Conservation (phyloP, 2,329 filamentous ascomycete species). For the Penicillium sp. region DNA sequence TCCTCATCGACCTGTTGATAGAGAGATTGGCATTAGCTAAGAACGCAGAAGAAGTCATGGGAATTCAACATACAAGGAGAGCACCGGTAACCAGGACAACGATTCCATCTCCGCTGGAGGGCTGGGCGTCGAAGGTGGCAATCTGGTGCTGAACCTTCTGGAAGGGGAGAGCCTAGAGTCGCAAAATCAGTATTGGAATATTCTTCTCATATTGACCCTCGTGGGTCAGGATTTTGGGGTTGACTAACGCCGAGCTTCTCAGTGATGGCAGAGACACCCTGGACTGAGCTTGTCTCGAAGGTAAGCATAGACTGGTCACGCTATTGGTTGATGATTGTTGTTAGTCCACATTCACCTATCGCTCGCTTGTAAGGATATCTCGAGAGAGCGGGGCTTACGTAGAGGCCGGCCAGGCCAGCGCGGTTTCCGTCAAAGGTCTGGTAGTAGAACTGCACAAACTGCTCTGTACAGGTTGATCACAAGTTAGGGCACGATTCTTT, state of each 20-base stretch:
- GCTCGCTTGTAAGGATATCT: neutral
- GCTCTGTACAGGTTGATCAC: conserved; percentile 54
- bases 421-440: conserved; percentile 76
- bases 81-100: conserved; percentile 85
- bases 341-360: conserved; percentile 8
- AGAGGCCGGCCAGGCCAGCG: conserved; percentile 64
- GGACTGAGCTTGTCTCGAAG: conserved; percentile 70
- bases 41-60: neutral
- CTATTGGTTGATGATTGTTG: conserved; percentile 47
- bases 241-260: conserved; percentile 74
- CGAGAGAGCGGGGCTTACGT: conserved; percentile 59
- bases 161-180: conserved; percentile 69
- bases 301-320: conserved; percentile 86
- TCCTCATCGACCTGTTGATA: conserved; percentile 73
- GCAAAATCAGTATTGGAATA: neutral
- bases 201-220: too few relatives aligned
- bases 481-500: conserved; percentile 17
- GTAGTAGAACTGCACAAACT: conserved; percentile 93
- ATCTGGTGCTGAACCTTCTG: conserved; percentile 75
- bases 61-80: conserved; percentile 64
- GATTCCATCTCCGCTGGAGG: conserved; percentile 67
- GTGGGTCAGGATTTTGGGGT: neutral
- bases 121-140: conserved; percentile 78
- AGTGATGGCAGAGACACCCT: conserved; percentile 65
- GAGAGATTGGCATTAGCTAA: neutral